These are phyloP conservation scores for Pyrus bretschneideri DNA, from an alignment of 306 rosid species.

Conservation along the genomic window DNA sequence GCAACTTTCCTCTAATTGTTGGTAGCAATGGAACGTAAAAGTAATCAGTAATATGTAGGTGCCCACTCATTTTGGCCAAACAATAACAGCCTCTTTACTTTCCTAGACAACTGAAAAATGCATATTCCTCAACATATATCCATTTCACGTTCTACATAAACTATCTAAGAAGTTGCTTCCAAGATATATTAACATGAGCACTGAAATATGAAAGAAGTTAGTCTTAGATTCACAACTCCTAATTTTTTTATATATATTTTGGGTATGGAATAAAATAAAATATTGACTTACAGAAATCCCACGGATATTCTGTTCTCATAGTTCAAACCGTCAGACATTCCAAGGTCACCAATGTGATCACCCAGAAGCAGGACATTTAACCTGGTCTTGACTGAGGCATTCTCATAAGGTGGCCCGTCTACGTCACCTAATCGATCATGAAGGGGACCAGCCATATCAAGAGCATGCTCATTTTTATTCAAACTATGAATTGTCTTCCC, in stretches of 20 bases:
- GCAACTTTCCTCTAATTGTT: neutral
- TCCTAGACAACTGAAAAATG: neutral
- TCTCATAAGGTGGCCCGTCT: constrained; percentile 41
- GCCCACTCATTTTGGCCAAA: neutral
- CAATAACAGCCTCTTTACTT: too few relatives aligned
- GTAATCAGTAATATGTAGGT: neutral
- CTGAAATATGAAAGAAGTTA: neutral
- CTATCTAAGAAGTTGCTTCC: neutral
- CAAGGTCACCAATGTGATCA: constrained; percentile 84
- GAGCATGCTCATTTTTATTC: constrained; percentile 90
- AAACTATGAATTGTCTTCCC: constrained; percentile 88
- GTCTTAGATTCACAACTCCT: neutral
- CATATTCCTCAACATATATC: neutral
- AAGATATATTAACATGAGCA: neutral
- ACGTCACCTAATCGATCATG: constrained; percentile 61
- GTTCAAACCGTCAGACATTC: constrained; percentile 90
- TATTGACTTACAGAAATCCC: constrained; percentile 73
- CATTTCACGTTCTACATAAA: neutral
- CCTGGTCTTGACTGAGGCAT: constrained; percentile 56
- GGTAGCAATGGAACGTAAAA: neutral
- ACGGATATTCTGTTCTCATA: constrained; percentile 73
- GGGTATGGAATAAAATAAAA: neutral
- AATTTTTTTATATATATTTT: neutral
- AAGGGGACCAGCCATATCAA: constrained; percentile 87
- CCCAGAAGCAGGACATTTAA: constrained; percentile 92